These are phyloP conservation scores for Cyberlindnera amylophila DNA, from an alignment of 805 yeast species.

Conservation along the genomic window DNA sequence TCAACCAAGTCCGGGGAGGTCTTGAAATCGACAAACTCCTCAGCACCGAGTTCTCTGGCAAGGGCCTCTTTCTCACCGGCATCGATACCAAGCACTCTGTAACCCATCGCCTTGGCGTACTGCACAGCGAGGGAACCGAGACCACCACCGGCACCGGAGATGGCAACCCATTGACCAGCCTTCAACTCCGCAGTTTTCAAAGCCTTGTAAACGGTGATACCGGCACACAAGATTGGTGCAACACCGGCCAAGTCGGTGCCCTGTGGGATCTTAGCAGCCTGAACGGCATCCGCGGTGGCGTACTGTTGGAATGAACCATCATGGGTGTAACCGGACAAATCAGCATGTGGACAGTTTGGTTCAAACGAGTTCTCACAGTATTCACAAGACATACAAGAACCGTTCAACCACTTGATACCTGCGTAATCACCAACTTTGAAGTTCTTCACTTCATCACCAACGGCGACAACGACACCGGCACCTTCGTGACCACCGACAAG, in stretches of 20 bases:
- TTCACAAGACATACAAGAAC: conserved; percentile 59
- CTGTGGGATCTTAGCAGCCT: conserved; percentile 74
- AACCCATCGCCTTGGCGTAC: conserved; percentile 72
- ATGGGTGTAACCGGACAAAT: conserved; percentile 79
- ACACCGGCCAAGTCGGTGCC: conserved; percentile 70
- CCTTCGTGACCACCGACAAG: conserved; percentile 69
- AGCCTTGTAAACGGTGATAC: conserved; percentile 88
- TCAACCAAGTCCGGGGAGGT: conserved; percentile 48
- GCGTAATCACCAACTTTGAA: conserved; percentile 59
- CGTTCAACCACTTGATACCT: conserved; percentile 62
- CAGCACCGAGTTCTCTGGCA: conserved; percentile 51
- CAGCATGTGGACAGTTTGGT: conserved; percentile 63
- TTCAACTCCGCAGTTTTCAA: conserved; percentile 66
- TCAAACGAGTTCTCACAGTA: conserved; percentile 49
- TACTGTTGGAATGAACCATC: conserved; percentile 91
- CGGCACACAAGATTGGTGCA: conserved; percentile 86
- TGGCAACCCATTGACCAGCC: conserved; percentile 71
- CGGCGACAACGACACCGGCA: conserved; percentile 60
- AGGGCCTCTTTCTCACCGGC: conserved; percentile 51
- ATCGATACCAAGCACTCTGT: conserved; percentile 63
- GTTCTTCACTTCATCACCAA: conserved; percentile 52
- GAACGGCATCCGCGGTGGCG: conserved; percentile 82
- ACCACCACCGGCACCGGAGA: conserved; percentile 76
- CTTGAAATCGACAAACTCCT: conserved; percentile 55
- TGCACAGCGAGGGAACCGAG: conserved; percentile 69